Evolutionary conservation across 208 protist genomes (phyloP).

Genomic region (Trypanosoma melophagium): DNA sequence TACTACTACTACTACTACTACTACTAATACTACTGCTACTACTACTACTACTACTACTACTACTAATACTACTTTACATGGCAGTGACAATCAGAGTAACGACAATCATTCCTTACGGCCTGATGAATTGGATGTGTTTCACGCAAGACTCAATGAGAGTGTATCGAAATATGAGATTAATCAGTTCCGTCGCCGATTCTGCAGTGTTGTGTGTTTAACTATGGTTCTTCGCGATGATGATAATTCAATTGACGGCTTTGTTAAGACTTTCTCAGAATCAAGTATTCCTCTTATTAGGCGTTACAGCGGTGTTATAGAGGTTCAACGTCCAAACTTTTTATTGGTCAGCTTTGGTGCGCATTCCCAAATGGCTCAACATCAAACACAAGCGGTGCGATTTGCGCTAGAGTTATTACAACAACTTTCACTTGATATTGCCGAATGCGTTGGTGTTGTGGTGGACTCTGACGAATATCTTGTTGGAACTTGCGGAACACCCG

Average conservation of each 20-base stretch:
- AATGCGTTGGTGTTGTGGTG: constrained; percentile 43
- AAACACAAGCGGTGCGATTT: constrained; percentile 54
- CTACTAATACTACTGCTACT: too few species aligned
- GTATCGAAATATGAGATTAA: constrained; percentile 43
- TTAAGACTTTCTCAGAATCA: constrained; percentile 40
- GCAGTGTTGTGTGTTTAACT: constrained; percentile 31
- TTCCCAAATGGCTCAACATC: constrained; percentile 48
- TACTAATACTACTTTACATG: too few species aligned
- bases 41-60: too few species aligned
- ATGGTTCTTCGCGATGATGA: background rate
- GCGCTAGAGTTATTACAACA: constrained; percentile 43
- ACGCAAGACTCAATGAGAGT: constrained; percentile 36
- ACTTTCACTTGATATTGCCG: constrained; percentile 15
- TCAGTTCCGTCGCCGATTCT: constrained; percentile 50
- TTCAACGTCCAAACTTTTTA: constrained; percentile 50
- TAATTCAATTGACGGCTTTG: constrained; percentile 20
- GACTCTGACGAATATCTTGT: constrained; percentile 67
- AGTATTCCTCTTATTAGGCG: constrained; percentile 45
- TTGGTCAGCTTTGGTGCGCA: constrained; percentile 55
- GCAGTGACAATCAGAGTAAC: too few species aligned
- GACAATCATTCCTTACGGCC: background rate
- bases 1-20: too few species aligned
- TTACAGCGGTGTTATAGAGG: constrained; percentile 59
- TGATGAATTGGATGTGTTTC: background rate
- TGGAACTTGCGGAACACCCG: constrained; percentile 54